Conservation (phyloP, 2,329 filamentous ascomycete species). For the Zasmidium cellare region DNA sequence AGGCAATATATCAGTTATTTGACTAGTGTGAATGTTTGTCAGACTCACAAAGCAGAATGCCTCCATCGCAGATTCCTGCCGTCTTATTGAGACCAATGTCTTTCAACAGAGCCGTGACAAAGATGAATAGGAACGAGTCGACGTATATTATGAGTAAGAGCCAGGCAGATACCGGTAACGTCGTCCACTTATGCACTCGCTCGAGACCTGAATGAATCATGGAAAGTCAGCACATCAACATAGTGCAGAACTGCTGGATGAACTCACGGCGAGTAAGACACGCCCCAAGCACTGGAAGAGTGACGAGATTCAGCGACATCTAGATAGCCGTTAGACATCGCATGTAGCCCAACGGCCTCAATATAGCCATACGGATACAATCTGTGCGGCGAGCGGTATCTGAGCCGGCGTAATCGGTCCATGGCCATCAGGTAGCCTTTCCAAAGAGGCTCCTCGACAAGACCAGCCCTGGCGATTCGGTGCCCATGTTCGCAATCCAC, state of each 20-base stretch:
- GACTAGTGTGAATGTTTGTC: not conserved
- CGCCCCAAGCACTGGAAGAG: conserved; percentile 15
- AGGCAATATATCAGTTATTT: not conserved
- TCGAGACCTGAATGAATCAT: not conserved
- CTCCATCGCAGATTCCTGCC: conserved; percentile 10
- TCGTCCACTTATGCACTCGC: conserved; percentile 13
- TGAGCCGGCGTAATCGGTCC: conserved; percentile 7
- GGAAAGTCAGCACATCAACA: not conserved
- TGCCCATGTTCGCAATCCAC: not conserved
- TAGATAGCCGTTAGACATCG: not conserved
- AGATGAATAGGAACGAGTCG: conserved; percentile 17
- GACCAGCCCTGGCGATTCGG: not conserved
- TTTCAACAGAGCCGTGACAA: conserved; percentile 13
- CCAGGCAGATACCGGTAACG: conserved; percentile 11
- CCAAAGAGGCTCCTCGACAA: conserved; percentile 13
- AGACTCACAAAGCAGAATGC: conserved; percentile 11
- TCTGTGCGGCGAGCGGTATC: conserved; percentile 11
- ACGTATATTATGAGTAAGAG: conserved; percentile 14
- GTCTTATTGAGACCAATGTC: conserved; percentile 17
- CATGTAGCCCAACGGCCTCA: not conserved
- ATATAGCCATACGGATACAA: conserved; percentile 12
- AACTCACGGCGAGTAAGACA: conserved; percentile 13
- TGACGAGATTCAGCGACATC: conserved; percentile 16
- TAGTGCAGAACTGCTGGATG: not conserved
- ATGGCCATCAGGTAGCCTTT: conserved; percentile 7